A percentile compares a stretch with the other conserved stretches of the same genome.
These are phyloP conservation scores for Pseudognaphalium luteoalbum DNA, from an alignment of 129 eudicot species.

Conservation along the genomic window DNA sequence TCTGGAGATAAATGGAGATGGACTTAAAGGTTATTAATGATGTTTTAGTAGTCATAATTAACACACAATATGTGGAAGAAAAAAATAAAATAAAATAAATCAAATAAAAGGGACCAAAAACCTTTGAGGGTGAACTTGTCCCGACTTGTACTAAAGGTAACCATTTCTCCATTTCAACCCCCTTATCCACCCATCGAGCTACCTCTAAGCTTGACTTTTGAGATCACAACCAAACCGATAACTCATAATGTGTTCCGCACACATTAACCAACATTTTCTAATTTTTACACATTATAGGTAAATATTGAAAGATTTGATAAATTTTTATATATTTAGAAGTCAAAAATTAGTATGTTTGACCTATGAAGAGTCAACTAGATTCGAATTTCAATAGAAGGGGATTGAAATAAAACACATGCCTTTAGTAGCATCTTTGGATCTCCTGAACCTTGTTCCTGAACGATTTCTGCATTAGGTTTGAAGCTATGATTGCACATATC, in stretches of 20 bases:
- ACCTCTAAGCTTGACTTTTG: too few relatives aligned
- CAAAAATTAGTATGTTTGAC: conserved; percentile 8
- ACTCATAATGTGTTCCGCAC: too few relatives aligned
- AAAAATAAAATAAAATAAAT: too few relatives aligned
- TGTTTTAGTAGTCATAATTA: not conserved
- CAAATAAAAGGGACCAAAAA: too few relatives aligned
- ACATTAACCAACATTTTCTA: too few relatives aligned
- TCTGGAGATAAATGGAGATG: too few relatives aligned
- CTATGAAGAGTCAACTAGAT: conserved; percentile 9
- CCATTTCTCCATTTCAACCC: not conserved
- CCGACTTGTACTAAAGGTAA: not conserved
- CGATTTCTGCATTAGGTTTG: conserved; percentile 79
- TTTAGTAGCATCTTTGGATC: conserved; percentile 50
- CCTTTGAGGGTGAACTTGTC: too few relatives aligned
- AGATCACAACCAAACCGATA: too few relatives aligned
- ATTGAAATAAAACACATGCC: conserved; percentile 18
- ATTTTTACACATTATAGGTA: too few relatives aligned
- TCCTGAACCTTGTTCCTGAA: conserved; percentile 57
- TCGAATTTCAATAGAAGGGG: not conserved
- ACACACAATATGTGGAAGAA: not conserved
- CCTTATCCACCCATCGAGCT: too few relatives aligned
- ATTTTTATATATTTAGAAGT: too few relatives aligned
- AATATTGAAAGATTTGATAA: too few relatives aligned
- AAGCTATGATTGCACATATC: conserved; percentile 99
- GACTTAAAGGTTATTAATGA: not conserved